Evolutionary conservation across 164 flowering plant species (phyloP).

Genomic region (Echeveria elegans): DNA sequence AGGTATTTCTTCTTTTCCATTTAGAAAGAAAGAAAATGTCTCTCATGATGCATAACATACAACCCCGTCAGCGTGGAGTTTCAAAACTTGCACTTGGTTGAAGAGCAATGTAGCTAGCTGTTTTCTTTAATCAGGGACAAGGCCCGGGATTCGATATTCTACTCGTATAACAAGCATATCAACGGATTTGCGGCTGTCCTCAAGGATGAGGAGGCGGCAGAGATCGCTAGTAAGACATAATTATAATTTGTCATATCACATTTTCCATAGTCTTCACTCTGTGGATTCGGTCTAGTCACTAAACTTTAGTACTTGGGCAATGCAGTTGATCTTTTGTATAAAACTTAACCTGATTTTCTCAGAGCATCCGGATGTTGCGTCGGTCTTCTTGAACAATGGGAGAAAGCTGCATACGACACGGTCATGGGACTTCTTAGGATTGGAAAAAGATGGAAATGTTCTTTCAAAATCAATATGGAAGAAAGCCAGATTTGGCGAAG

Average conservation of each 20-base stretch:
- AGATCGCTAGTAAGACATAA: slow-evolving; percentile 33
- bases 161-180: slow-evolving; percentile 47
- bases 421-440: slow-evolving; percentile 55
- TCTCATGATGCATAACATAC: too few relatives aligned
- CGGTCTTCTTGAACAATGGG: slow-evolving; percentile 42
- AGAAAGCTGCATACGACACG: slow-evolving; percentile 53
- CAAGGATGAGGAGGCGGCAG: slow-evolving; percentile 51
- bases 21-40: too few relatives aligned
- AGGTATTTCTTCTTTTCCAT: slow-evolving; percentile 29
- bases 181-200: slow-evolving; percentile 70
- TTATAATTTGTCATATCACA: neutral
- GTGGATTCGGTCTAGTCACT: neutral
- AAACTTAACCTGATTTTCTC: neutral
- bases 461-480: slow-evolving; percentile 37
- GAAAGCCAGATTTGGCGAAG: slow-evolving; percentile 61
- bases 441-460: slow-evolving; percentile 28
- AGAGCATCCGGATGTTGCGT: slow-evolving; percentile 59
- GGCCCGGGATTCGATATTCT: slow-evolving; percentile 41
- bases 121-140: slow-evolving; percentile 22
- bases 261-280: neutral
- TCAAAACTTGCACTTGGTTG: neutral
- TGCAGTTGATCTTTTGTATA: neutral
- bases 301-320: neutral
- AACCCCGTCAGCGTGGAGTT: too few relatives aligned
- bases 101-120: neutral